These are phyloP conservation scores for Mycena alexandri DNA, from an alignment of 768 basidiomycete genomes.

Conservation along the genomic window DNA sequence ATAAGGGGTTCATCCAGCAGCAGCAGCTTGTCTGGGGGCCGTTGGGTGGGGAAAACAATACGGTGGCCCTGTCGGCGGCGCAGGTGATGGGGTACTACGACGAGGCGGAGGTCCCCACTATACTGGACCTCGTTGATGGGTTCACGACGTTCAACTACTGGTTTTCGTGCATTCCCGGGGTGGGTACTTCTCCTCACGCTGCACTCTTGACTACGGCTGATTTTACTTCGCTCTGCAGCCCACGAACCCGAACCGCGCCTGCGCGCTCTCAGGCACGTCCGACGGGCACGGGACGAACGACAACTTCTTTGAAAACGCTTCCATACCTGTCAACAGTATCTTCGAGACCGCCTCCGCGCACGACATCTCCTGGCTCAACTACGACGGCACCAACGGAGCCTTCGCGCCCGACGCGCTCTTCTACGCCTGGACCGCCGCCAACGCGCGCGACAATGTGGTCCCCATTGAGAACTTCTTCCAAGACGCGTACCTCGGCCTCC, in stretches of 20 bases:
- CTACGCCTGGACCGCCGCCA: constrained; percentile 39
- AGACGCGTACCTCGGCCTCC: constrained; percentile 42
- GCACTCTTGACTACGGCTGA: background rate
- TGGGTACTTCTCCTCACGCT: background rate
- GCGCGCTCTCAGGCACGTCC: constrained; percentile 46
- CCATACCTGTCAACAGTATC: constrained; percentile 40
- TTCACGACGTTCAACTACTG: constrained; percentile 48
- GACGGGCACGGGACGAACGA: constrained; percentile 48
- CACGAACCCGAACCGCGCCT: constrained; percentile 49
- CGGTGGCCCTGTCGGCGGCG: constrained; percentile 38
- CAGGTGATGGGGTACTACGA: constrained; percentile 45
- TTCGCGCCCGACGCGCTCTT: constrained; percentile 42
- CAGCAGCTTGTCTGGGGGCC: constrained; percentile 36
- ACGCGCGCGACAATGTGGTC: constrained; percentile 39
- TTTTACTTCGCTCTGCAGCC: constrained; percentile 30
- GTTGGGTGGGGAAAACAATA: constrained; percentile 7
- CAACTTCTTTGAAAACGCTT: constrained; percentile 35
- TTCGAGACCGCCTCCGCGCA: constrained; percentile 44
- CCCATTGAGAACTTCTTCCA: constrained; percentile 46
- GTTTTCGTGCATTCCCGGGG: constrained; percentile 48
- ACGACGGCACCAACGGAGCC: constrained; percentile 42
- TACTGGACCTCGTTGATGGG: constrained; percentile 41
- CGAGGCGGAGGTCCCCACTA: constrained; percentile 40
- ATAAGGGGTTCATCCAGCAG: constrained; percentile 44
- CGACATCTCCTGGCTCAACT: constrained; percentile 45